Evolutionary conservation across 2,329 filamentous ascomycete genomes (phyloP).

Genomic region (Nigrospora oryzae): DNA sequence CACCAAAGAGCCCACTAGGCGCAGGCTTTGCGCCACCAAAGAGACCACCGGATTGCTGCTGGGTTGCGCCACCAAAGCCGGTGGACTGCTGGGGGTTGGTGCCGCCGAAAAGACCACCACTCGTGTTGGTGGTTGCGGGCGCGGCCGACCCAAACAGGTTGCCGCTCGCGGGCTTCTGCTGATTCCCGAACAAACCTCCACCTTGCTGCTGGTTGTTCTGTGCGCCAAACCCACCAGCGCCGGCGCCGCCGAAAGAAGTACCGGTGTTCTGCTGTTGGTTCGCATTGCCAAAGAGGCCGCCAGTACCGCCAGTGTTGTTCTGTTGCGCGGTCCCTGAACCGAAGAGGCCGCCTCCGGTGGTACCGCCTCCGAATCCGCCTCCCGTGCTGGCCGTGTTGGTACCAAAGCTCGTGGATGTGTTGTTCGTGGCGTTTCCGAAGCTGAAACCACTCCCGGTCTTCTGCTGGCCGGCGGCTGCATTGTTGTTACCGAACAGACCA

Average conservation of each 20-base stretch:
- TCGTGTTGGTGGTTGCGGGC: not conserved
- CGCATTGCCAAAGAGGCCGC: constrained; percentile 18
- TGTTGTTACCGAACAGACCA: constrained; percentile 26
- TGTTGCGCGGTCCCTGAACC: constrained; percentile 20
- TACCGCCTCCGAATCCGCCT: constrained; percentile 3
- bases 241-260: constrained; percentile 18
- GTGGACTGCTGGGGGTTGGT: constrained; percentile 12
- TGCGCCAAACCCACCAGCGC: constrained; percentile 25
- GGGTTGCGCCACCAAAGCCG: constrained; percentile 26
- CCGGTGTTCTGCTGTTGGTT: constrained; percentile 20
- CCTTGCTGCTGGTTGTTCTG: constrained; percentile 30
- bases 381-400: constrained; percentile 9
- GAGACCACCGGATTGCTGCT: constrained; percentile 25
- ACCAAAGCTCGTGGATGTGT: constrained; percentile 16
- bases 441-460: constrained; percentile 17
- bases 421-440: constrained; percentile 6
- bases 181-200: constrained; percentile 26
- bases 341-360: constrained; percentile 25
- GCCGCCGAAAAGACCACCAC: constrained; percentile 30
- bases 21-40: constrained; percentile 25
- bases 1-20: constrained; percentile 35
- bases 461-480: constrained; percentile 8
- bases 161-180: constrained; percentile 23
- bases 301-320: constrained; percentile 10
- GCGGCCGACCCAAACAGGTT: not conserved